These are phyloP conservation scores for Candida orba DNA, from an alignment of 805 yeast genomes.

Conservation along the genomic window DNA sequence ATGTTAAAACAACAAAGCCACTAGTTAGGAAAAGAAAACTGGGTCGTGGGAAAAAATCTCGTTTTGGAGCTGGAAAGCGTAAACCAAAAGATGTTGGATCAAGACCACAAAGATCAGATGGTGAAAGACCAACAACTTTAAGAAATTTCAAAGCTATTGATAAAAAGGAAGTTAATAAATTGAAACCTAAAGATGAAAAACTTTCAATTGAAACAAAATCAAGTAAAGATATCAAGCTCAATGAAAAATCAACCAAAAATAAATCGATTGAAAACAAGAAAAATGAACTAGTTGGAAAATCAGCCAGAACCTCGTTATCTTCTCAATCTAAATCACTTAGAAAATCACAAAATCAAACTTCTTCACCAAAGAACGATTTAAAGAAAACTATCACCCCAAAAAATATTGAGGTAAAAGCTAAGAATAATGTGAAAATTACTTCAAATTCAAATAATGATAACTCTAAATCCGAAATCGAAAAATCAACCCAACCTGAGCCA, in stretches of 20 bases:
- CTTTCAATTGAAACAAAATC: background rate
- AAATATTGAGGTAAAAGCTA: background rate
- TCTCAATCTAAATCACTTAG: background rate
- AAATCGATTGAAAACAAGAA: background rate
- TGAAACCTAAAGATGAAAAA: constrained; percentile 15
- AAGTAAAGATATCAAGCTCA: background rate
- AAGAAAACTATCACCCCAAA: background rate
- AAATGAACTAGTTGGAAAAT: background rate
- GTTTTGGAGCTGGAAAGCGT: constrained; percentile 7
- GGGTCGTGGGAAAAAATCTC: constrained; percentile 27
- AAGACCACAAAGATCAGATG: constrained; percentile 14
- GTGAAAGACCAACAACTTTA: constrained; percentile 29
- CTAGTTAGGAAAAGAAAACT: constrained; percentile 26
- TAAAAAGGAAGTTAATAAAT: constrained; percentile 18
- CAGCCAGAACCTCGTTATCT: background rate
- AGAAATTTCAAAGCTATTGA: constrained; percentile 28
- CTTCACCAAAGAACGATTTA: background rate
- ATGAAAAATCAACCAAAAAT: background rate
- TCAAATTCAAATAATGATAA: background rate
- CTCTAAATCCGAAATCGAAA: background rate
- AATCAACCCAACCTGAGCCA: background rate
- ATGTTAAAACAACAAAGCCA: constrained; percentile 9
- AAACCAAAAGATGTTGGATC: constrained; percentile 5
- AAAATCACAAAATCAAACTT: background rate
- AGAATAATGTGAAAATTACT: background rate